A percentile compares a stretch with the other conserved stretches of the same genome.
Evolutionary conservation across 2,329 filamentous ascomycete genomes (phyloP).

Genomic region (Fusarium tjaetaba): DNA sequence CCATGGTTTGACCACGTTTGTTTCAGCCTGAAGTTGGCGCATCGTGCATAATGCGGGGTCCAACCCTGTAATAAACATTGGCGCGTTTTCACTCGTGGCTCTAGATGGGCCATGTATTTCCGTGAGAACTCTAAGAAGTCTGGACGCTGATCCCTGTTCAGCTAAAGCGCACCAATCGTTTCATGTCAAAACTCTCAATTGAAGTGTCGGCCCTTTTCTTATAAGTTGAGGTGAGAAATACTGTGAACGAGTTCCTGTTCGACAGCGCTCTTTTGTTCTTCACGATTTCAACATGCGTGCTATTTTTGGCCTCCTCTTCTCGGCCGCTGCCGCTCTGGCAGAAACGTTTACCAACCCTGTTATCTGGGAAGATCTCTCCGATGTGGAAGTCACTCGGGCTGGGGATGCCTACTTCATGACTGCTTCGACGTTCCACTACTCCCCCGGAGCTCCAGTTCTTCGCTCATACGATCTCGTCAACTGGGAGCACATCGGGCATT

Average conservation of each 20-base stretch:
- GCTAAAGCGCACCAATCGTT: background rate
- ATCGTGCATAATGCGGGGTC: background rate
- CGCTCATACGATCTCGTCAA: slow-evolving; percentile 64
- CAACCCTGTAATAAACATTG: background rate
- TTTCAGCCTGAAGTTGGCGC: background rate
- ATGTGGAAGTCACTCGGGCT: slow-evolving; percentile 62
- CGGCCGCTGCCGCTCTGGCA: background rate
- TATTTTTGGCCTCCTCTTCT: slow-evolving; percentile 6
- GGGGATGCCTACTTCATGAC: slow-evolving; percentile 64
- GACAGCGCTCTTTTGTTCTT: background rate
- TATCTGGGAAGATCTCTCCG: slow-evolving; percentile 62
- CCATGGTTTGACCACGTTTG: background rate
- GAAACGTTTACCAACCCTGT: slow-evolving; percentile 12
- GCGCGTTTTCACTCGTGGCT: background rate
- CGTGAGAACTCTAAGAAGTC: background rate
- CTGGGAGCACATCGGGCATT: slow-evolving; percentile 59
- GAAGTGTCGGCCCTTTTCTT: background rate
- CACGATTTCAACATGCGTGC: slow-evolving; percentile 5
- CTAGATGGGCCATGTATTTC: background rate
- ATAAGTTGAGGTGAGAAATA: fast-evolving
- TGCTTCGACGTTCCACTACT: slow-evolving; percentile 65
- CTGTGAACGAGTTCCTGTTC: no score
- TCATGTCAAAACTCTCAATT: background rate
- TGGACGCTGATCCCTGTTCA: background rate
- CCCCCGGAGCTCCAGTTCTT: slow-evolving; percentile 65